Percentiles rank a stretch among this genome's conserved stretches.
Evolutionary conservation across 306 rosid species (phyloP).

Genomic region (Hippophae gyantsensis): DNA sequence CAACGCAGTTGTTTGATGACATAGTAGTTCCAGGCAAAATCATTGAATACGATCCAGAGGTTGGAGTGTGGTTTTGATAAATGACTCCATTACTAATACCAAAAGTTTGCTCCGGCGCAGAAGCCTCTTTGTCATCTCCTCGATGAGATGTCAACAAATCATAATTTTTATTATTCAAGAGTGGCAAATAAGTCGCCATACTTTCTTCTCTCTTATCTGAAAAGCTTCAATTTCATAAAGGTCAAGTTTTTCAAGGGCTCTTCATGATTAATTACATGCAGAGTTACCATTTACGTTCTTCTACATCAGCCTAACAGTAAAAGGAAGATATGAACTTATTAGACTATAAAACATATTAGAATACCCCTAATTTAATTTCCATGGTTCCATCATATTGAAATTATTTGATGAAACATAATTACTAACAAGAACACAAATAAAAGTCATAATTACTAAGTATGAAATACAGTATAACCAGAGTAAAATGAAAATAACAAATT

Average conservation of each 20-base stretch:
- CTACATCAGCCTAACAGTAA: no score
- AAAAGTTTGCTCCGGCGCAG: conserved; percentile 27
- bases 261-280: background rate
- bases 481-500: no score
- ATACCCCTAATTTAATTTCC: no score
- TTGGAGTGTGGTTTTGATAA: conserved; percentile 53
- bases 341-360: no score
- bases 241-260: conserved; percentile 10
- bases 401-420: no score
- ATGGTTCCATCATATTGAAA: no score
- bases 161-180: conserved; percentile 29
- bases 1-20: conserved; percentile 40
- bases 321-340: no score
- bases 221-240: background rate
- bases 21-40: conserved; percentile 36
- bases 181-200: conserved; percentile 33
- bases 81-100: conserved; percentile 34
- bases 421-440: no score
- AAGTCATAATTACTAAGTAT: no score
- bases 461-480: no score
- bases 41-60: conserved; percentile 52
- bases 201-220: conserved; percentile 2
- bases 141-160: conserved; percentile 20
- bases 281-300: background rate
- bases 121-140: conserved; percentile 33